phyloP scores from a whole-genome alignment of 176 grass and related monocot species.

The Carex scoparia region DNA sequence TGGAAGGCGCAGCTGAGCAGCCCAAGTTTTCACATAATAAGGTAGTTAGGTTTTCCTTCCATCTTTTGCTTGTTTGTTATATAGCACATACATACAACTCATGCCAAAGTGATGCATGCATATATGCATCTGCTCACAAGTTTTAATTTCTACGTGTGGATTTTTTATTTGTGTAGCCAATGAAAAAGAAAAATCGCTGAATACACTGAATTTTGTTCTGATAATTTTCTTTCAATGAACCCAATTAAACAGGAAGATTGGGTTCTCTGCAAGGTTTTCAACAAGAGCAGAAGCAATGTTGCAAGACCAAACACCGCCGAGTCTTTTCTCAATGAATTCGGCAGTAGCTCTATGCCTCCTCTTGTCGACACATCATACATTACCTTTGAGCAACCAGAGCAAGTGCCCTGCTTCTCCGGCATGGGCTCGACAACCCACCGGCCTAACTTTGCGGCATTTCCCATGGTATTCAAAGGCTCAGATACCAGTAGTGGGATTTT shows the following conservation, averaged over 20 bases:
- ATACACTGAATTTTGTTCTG: background rate
- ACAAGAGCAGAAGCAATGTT: conserved; percentile 19
- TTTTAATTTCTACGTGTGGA: background rate
- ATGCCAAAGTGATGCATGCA: background rate
- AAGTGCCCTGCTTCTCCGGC: conserved; percentile 33
- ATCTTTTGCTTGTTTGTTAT: background rate
- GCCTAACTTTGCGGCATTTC: background rate
- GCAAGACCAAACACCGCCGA: background rate
- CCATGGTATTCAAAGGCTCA: background rate
- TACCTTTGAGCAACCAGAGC: conserved; percentile 26
- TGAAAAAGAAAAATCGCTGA: background rate
- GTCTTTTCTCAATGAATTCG: conserved; percentile 16
- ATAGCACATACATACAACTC: background rate
- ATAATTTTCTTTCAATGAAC: conserved; percentile 4
- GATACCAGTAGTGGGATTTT: conserved; percentile 1
- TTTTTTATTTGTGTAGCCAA: background rate
- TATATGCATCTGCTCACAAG: background rate
- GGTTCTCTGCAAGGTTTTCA: conserved; percentile 41
- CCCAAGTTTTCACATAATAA: conserved; percentile 36
- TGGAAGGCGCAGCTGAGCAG: conserved; percentile 45
- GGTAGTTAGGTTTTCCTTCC: background rate
- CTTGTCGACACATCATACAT: conserved; percentile 17
- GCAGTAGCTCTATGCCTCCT: conserved; percentile 17
- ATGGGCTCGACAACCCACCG: background rate
- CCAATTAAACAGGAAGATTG: conserved; percentile 36